Percentiles rank a stretch among this genome's conserved stretches.
phyloP scores from a whole-genome alignment of 768 basidiomycete genomes.

The Hemileccinum rubropunctum region DNA sequence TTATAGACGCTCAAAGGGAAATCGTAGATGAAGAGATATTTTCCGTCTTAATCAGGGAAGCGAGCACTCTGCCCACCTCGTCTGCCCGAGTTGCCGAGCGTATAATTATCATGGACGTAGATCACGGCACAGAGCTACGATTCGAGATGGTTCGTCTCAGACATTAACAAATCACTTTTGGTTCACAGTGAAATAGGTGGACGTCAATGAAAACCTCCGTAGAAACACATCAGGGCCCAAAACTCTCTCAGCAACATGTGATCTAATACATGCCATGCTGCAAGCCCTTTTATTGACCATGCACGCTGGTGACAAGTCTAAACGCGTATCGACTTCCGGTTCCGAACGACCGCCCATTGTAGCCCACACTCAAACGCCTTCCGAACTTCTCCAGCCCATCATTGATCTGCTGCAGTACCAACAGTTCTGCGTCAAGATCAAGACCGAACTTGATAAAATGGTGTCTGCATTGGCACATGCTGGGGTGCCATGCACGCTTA shows the following conservation, averaged over 20 bases:
- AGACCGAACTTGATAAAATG: slow-evolving; percentile 53
- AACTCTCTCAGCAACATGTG: slow-evolving; percentile 43
- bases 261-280: slow-evolving; percentile 65
- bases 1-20: slow-evolving; percentile 65
- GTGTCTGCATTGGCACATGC: slow-evolving; percentile 46
- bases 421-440: slow-evolving; percentile 65
- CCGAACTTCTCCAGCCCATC: slow-evolving; percentile 65
- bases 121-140: slow-evolving; percentile 61
- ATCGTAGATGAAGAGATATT: slow-evolving; percentile 82
- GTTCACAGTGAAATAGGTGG: slow-evolving; percentile 32
- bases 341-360: slow-evolving; percentile 24
- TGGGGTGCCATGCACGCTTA: slow-evolving; percentile 54
- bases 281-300: slow-evolving; percentile 62
- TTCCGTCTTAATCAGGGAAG: slow-evolving; percentile 67
- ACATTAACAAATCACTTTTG: neutral
- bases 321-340: slow-evolving; percentile 33
- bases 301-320: slow-evolving; percentile 49
- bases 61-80: slow-evolving; percentile 71
- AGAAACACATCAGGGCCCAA: slow-evolving; percentile 7
- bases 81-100: slow-evolving; percentile 78
- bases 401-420: slow-evolving; percentile 80
- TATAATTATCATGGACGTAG: slow-evolving; percentile 73
- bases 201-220: slow-evolving; percentile 21
- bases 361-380: slow-evolving; percentile 23
- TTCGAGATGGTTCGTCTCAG: slow-evolving; percentile 64